Conservation (phyloP, 768 basidiomycete genomes). For the Porphyrellus cyaneotinctus region DNA sequence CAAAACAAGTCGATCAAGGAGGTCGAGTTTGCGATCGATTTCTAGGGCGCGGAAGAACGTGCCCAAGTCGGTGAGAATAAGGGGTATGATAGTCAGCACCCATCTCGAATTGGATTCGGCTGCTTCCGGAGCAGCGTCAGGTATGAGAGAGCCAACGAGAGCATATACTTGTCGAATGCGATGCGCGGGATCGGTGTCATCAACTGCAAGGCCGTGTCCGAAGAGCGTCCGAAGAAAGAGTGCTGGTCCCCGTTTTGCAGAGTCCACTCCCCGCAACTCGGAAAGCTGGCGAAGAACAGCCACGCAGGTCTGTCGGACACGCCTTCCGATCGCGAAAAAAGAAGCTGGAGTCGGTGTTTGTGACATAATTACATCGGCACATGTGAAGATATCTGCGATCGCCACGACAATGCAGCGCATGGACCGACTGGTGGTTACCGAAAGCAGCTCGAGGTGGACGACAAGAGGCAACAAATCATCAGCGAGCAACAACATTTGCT, state of each 20-base stretch:
- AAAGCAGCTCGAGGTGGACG: conserved; percentile 40
- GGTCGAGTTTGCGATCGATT: conserved; percentile 46
- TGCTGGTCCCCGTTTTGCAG: conserved; percentile 40
- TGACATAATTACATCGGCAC: conserved; percentile 43
- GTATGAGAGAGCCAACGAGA: conserved; percentile 57
- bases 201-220: conserved; percentile 39
- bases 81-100: conserved; percentile 54
- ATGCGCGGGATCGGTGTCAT: conserved; percentile 51
- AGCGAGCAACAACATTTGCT: conserved; percentile 52
- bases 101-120: conserved; percentile 40
- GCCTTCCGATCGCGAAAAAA: conserved; percentile 29
- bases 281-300: conserved; percentile 42
- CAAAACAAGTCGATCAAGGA: conserved; percentile 51
- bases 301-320: conserved; percentile 48
- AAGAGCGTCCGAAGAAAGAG: conserved; percentile 56
- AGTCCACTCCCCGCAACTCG: conserved; percentile 27
- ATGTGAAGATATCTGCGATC: conserved; percentile 54
- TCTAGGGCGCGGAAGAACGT: conserved; percentile 56
- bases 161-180: conserved; percentile 53
- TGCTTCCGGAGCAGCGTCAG: conserved; percentile 26
- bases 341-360: conserved; percentile 33
- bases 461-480: conserved; percentile 54
- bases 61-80: conserved; percentile 49
- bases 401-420: conserved; percentile 42
- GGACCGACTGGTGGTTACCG: conserved; percentile 49